Base-by-base conservation (phyloP, 2,329 filamentous ascomycete genomes). In the Hirsutella thompsonii region DNA sequence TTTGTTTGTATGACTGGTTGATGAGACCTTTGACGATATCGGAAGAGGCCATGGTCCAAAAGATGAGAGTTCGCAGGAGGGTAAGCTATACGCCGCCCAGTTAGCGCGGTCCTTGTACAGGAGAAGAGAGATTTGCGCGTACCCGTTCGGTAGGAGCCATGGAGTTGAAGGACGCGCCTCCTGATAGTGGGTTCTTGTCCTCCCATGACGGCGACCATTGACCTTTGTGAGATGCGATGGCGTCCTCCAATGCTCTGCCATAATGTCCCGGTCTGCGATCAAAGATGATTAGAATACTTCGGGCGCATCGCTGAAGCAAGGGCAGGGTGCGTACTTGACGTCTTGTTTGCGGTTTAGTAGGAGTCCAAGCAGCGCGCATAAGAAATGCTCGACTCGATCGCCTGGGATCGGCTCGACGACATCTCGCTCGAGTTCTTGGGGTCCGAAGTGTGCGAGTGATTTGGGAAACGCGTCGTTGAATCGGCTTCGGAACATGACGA, bases 291-390 rank as follows among this genome's bases (percentile, higher is more conserved):
- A 39, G 20, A 21, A 20, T 19, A n/a, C n/a, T n/a, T n/a, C n/a
- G n/a, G n/a, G n/a, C n/a, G n/a, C n/a, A n/a, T n/a, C n/a, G n/a
- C n/a, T n/a, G n/a, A n/a, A n/a, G n/a, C n/a, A n/a, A n/a, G n/a
- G 32, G 14, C 16, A 8, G 32, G 18, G 5, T 41, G 28, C 40
- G 20, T 76, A 96, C 92, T 98, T 94, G 58, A 96, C 85, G 65
- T 94, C 89, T 60, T 98, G 94, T 70, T 98, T 96, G 61, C 92
- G 81, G 63, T 98, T 98, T 55, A 98, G 71, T 42, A 95, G 76
- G 52, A 98, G 70, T 26, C 84, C 81, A 36, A 98, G 69, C 49
- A 98, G 65, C 47, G 88, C 88, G 68, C 93, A 98, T 20, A 98
- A 70, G 44, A 98, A 78, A 51, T 81, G 76, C 67, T 96, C 90